Base-by-base conservation (phyloP, 73 alveolate genomes). In the Paramecium caudatum region DNA sequence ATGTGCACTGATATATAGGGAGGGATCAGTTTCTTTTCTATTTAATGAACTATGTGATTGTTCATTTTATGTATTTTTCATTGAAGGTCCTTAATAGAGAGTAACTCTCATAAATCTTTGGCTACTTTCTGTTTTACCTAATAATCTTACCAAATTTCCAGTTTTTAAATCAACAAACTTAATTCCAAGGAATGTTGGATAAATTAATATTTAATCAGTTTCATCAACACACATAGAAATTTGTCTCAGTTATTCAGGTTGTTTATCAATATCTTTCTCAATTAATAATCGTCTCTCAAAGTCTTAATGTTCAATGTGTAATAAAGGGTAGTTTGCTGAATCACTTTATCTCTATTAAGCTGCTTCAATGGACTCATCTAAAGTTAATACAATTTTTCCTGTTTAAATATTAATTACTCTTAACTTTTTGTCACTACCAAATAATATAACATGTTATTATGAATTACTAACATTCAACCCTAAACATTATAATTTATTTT, bases 121-220 rank as follows among this genome's bases (percentile, higher is more conserved):
- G 15, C 93, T 88, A 63, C 92, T 82, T 90, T 97, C 99, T 45
- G 91, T 93, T 85, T 97, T 96, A 15, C 99, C 99, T 36, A 96
- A 47, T 30, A 96, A 82, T 88, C 93, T 84, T 4, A 91, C 93
- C 8, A 96, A 46, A 82, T 94, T 68, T 1, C 87, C 74, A 9
- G 92, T 68, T 43, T 87, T 78, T 15, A 97, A 19, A 63, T 91
- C 43, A 37, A 93, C 87, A 34, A 96, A 63, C 91, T 96, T 97
- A 5, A 97, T 94, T 7, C 99, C 99, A 69, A 94, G 74, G 25
- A 90, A 86, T 6, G 98, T 74, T 15, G 98, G 96, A 87, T 94
- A 96, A 36, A 91, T 83, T 30, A 97, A 55, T 90, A 91, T 93
- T 27, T 90, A 86, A 30, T 91, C 96, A 43, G 96, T 92, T 47